phyloP scores from a whole-genome alignment of 176 grass and related monocot genomes.

The Zea luxurians region DNA sequence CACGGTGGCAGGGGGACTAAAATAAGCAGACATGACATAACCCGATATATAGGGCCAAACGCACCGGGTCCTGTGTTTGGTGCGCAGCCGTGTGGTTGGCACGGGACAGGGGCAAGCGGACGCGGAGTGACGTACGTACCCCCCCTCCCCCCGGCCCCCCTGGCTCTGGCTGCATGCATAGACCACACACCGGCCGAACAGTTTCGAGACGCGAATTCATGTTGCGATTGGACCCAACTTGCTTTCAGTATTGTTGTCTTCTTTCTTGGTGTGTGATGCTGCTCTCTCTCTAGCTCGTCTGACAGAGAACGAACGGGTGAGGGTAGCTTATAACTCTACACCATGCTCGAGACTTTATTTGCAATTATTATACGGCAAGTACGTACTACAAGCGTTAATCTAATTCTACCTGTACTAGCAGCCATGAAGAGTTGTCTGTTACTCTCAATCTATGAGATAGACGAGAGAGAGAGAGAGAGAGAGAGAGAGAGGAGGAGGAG shows the following conservation, averaged over 20 bases:
- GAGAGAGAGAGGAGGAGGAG: no score
- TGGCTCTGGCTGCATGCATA: not conserved
- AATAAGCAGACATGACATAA: not conserved
- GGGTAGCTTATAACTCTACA: no score
- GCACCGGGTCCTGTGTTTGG: not conserved
- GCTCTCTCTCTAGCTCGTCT: no score
- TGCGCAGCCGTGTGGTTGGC: slow-evolving; percentile 44
- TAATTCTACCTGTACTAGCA: not conserved
- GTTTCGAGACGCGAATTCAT: slow-evolving; percentile 18
- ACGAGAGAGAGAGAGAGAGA: not conserved
- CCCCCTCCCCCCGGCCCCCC: no score
- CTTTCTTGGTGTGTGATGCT: not conserved
- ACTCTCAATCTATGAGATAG: not conserved
- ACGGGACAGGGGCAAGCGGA: slow-evolving; percentile 40
- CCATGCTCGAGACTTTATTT: no score
- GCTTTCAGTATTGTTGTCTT: not conserved
- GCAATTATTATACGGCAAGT: no score
- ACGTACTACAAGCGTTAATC: no score
- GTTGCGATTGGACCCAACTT: not conserved
- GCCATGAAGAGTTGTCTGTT: not conserved
- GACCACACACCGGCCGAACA: slow-evolving; percentile 20
- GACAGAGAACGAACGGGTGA: no score
- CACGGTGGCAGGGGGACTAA: not conserved
- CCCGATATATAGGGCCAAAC: not conserved
- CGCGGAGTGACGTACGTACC: slow-evolving; percentile 18